phyloP scores from a whole-genome alignment of 495 filamentous ascomycete genomes.

The Penicillium pancosmium region DNA sequence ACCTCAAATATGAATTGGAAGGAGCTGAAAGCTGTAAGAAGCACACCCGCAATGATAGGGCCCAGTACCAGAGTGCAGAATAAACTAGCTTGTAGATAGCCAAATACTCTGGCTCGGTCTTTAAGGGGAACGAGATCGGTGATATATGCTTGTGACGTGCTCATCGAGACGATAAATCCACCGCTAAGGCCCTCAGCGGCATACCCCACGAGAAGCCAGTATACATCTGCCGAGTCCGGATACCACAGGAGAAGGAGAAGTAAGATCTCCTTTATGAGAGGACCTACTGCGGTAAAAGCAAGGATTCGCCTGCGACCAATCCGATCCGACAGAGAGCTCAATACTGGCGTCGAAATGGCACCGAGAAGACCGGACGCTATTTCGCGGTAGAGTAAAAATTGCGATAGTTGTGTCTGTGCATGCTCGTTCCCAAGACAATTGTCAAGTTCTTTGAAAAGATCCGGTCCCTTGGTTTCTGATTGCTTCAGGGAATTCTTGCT shows the following conservation, averaged over 20 bases:
- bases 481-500: neutral
- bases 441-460: too few species aligned
- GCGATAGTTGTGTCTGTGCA: conserved; percentile 9
- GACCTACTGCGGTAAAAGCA: neutral
- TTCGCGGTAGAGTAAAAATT: conserved; percentile 10
- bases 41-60: conserved; percentile 8
- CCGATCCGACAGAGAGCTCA: conserved; percentile 11
- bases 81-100: conserved; percentile 13
- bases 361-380: conserved; percentile 10
- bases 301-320: conserved; percentile 10
- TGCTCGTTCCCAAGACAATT: conserved; percentile 1
- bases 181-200: conserved; percentile 11
- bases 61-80: conserved; percentile 2
- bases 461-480: neutral
- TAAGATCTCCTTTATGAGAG: neutral
- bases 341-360: conserved; percentile 10
- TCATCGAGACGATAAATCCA: conserved; percentile 1
- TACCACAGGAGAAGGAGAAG: conserved; percentile 2
- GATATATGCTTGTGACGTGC: conserved; percentile 13
- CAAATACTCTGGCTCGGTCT: conserved; percentile 6
- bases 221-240: conserved; percentile 5
- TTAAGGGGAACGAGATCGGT: conserved; percentile 1
- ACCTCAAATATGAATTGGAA: conserved; percentile 2
- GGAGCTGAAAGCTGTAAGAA: conserved; percentile 1
- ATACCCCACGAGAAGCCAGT: conserved; percentile 9